Percentiles rank a stretch among this genome's conserved stretches.
Evolutionary conservation across 257 asterid genomes (phyloP).

Genomic region (Penstemon eatonii): DNA sequence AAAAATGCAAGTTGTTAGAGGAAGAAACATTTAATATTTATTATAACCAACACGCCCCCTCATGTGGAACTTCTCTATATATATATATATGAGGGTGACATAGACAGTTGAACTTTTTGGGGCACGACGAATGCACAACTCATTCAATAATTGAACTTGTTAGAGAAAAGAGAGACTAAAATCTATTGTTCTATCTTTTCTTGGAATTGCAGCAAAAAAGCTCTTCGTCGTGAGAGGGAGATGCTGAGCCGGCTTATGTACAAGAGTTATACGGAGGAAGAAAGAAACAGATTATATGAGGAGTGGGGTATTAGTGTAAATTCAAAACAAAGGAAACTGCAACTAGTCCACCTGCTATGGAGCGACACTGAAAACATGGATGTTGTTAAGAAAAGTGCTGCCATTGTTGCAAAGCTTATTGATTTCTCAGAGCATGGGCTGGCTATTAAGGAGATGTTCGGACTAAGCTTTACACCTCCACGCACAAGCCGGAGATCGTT

Average conservation of each 20-base stretch:
- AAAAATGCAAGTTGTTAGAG: too few relatives aligned
- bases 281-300: slow-evolving; percentile 41
- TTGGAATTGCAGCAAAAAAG: slow-evolving; percentile 56
- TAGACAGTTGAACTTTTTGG: too few relatives aligned
- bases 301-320: slow-evolving; percentile 57
- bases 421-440: slow-evolving; percentile 54
- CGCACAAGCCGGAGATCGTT: slow-evolving; percentile 45
- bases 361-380: slow-evolving; percentile 43
- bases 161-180: not conserved
- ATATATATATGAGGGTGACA: too few relatives aligned
- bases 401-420: slow-evolving; percentile 57
- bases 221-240: slow-evolving; percentile 62
- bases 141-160: too few relatives aligned
- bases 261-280: slow-evolving; percentile 46
- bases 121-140: too few relatives aligned
- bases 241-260: slow-evolving; percentile 53
- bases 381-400: slow-evolving; percentile 51
- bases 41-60: too few relatives aligned
- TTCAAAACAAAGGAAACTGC: slow-evolving; percentile 54
- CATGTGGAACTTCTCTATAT: too few relatives aligned
- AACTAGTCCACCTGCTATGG: slow-evolving; percentile 57
- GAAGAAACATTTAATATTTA: too few relatives aligned
- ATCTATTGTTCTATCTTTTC: slow-evolving; percentile 11
- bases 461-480: slow-evolving; percentile 57
- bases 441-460: slow-evolving; percentile 66